Percentiles rank a stretch among this genome's conserved stretches.
These are phyloP conservation scores for Centrapalus pauciflorus DNA, from an alignment of 129 eudicot species.

Conservation along the genomic window DNA sequence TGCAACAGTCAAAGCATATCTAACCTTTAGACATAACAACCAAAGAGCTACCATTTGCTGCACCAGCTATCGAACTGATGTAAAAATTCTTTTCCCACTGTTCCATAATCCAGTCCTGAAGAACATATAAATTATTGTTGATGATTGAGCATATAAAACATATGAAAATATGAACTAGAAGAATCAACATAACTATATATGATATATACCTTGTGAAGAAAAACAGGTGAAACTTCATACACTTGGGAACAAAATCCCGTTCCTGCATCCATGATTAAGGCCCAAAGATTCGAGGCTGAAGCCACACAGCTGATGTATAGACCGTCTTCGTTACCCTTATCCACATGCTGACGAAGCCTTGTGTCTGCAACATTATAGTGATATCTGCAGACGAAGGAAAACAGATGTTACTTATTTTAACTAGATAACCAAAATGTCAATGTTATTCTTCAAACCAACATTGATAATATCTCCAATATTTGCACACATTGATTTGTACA, in stretches of 20 bases:
- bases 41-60: constrained; percentile 87
- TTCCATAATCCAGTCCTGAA: constrained; percentile 99
- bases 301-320: constrained; percentile 92
- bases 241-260: constrained; percentile 84
- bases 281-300: constrained; percentile 93
- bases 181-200: neutral
- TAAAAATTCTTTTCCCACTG: constrained; percentile 98
- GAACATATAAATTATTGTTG: neutral
- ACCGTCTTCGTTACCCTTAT: constrained; percentile 92
- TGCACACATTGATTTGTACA: neutral
- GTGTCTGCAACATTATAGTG: constrained; percentile 94
- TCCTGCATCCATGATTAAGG: constrained; percentile 96
- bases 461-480: neutral
- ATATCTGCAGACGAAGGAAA: constrained; percentile 49
- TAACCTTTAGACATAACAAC: constrained; percentile 98
- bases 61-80: constrained; percentile 96
- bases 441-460: neutral
- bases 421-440: neutral
- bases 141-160: neutral
- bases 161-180: neutral
- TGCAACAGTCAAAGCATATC: constrained; percentile 7
- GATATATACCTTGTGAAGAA: constrained; percentile 92
- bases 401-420: neutral
- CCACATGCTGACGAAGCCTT: constrained; percentile 85
- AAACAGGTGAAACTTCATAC: constrained; percentile 79